Conservation (phyloP, 805 yeast species). For the Saccharomycopsis lassenensis region DNA sequence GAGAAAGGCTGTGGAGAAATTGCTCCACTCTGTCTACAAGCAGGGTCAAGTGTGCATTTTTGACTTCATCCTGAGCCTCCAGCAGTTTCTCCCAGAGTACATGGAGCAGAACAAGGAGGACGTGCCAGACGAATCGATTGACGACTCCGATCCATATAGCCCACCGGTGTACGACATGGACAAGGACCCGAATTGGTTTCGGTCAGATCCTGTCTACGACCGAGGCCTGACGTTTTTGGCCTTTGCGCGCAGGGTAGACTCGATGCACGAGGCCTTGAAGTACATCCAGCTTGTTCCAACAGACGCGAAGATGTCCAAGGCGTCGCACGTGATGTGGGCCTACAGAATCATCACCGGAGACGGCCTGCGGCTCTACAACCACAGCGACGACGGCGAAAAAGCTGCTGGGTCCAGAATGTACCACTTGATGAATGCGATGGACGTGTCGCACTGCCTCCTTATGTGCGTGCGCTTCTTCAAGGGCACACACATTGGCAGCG, state of each 20-base stretch:
- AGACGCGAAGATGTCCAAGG: constrained; percentile 56
- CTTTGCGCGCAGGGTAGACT: constrained; percentile 48
- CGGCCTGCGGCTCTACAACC: constrained; percentile 48
- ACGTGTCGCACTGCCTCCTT: constrained; percentile 75
- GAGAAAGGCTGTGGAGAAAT: constrained; percentile 35
- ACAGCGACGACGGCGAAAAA: constrained; percentile 94
- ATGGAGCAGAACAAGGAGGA: constrained; percentile 21
- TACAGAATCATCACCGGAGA: constrained; percentile 57
- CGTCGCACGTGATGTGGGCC: constrained; percentile 77
- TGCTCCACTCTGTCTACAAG: constrained; percentile 40
- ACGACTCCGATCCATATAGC: constrained; percentile 23
- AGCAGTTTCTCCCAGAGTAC: constrained; percentile 33
- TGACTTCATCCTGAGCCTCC: constrained; percentile 63
- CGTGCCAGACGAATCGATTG: constrained; percentile 17
- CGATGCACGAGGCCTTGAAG: constrained; percentile 57
- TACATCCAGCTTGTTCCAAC: constrained; percentile 40
- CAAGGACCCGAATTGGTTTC: constrained; percentile 55
- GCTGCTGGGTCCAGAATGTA: constrained; percentile 89
- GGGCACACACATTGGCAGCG: constrained; percentile 86
- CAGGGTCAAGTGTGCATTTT: constrained; percentile 68
- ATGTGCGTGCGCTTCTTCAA: constrained; percentile 82
- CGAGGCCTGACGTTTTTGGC: constrained; percentile 81
- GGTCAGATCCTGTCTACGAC: constrained; percentile 70
- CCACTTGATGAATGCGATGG: constrained; percentile 69
- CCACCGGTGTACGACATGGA: constrained; percentile 14